Percentiles rank a stretch among this genome's conserved stretches.
Conservation (phyloP, 805 yeast genomes). For the Nakazawaea populi region DNA sequence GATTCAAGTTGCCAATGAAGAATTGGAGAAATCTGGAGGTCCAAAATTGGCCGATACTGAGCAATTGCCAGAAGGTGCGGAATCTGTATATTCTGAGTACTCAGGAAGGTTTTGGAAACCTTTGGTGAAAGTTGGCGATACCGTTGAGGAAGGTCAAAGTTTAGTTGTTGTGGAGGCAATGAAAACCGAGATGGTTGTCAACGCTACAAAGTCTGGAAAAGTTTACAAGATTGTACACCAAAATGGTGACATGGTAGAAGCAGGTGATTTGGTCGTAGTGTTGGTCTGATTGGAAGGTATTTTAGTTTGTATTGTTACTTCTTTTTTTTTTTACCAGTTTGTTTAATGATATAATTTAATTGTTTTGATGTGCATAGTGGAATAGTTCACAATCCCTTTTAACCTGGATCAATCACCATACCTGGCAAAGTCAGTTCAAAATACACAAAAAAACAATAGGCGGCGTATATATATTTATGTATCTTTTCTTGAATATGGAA, state of each 20-base stretch:
- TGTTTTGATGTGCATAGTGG: too few relatives aligned
- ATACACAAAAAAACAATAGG: too few relatives aligned
- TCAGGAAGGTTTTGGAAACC: slow-evolving; percentile 98
- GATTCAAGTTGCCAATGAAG: slow-evolving; percentile 77
- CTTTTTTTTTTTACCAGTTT: not conserved
- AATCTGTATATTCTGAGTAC: slow-evolving; percentile 84
- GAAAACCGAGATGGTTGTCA: slow-evolving; percentile 96
- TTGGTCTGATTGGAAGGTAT: slow-evolving; percentile 33
- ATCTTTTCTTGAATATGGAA: too few relatives aligned
- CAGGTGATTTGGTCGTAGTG: slow-evolving; percentile 93
- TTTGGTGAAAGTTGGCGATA: slow-evolving; percentile 71
- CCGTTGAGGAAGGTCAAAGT: slow-evolving; percentile 68
- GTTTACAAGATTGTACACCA: slow-evolving; percentile 67
- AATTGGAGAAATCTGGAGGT: slow-evolving; percentile 51
- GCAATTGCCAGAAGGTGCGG: slow-evolving; percentile 71
- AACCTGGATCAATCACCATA: too few relatives aligned
- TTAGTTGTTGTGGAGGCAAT: slow-evolving; percentile 91
- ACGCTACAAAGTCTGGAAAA: slow-evolving; percentile 64
- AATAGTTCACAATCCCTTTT: too few relatives aligned
- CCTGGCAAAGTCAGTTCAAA: too few relatives aligned
- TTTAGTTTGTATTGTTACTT: not conserved
- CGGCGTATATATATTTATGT: too few relatives aligned
- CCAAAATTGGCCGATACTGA: slow-evolving; percentile 41
- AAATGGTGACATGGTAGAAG: slow-evolving; percentile 95
- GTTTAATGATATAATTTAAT: not conserved